phyloP scores from a whole-genome alignment of 2,329 filamentous ascomycete species.

The Hymenoscyphus infarciens region DNA sequence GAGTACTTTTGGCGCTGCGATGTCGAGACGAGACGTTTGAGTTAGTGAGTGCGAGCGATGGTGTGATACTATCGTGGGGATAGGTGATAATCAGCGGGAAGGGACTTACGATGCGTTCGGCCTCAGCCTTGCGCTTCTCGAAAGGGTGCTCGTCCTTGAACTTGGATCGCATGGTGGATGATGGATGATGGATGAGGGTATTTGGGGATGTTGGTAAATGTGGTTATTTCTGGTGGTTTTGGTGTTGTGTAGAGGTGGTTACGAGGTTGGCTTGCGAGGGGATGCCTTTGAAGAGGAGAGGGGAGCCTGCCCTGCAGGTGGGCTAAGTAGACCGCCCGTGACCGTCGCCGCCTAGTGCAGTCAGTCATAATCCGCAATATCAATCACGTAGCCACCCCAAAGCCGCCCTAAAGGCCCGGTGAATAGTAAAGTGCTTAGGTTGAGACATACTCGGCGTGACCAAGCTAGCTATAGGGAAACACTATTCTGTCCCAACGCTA shows the following conservation, averaged over 20 bases:
- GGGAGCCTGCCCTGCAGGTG: neutral
- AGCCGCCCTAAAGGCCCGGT: too few species aligned
- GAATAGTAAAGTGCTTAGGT: too few species aligned
- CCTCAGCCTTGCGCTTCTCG: constrained; percentile 99
- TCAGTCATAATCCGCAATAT: too few species aligned
- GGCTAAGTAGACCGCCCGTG: neutral
- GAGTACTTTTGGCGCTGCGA: constrained; percentile 84
- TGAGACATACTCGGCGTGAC: too few species aligned
- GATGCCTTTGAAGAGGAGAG: neutral
- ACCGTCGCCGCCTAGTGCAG: too few species aligned
- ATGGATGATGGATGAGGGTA: constrained; percentile 28
- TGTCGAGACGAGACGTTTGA: constrained; percentile 5
- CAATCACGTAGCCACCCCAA: too few species aligned
- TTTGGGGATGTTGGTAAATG: constrained; percentile 4
- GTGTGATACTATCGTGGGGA: constrained; percentile 13
- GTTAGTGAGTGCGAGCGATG: constrained; percentile 8
- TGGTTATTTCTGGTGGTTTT: neutral
- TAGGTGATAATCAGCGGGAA: too few species aligned
- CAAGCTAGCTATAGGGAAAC: too few species aligned
- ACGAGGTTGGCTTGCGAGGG: neutral
- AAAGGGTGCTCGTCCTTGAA: constrained; percentile 99
- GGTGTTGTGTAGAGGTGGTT: constrained; percentile 10
- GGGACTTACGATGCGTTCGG: constrained; percentile 62
- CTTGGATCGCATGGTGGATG: constrained; percentile 82
- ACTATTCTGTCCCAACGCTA: too few species aligned